Percentiles rank a stretch among this genome's conserved stretches.
Conservation (phyloP, 2,329 filamentous ascomycete genomes). For the Exophiala phaeomuriformis region DNA sequence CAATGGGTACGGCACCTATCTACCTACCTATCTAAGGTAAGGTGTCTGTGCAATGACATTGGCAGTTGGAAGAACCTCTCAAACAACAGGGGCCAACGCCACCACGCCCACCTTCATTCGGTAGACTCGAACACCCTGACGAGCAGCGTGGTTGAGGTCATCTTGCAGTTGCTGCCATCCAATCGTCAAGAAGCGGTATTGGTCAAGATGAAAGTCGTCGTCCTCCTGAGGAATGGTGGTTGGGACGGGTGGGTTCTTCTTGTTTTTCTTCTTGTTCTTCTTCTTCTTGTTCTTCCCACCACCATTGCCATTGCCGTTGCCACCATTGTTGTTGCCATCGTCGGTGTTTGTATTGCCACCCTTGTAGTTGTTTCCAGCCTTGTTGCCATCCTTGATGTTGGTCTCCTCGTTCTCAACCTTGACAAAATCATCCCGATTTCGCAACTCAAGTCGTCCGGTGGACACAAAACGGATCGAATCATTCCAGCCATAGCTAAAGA, state of each 20-base stretch:
- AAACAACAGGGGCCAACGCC: not conserved
- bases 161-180: constrained; percentile 18
- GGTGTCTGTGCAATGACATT: too few relatives aligned
- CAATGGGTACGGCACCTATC: too few relatives aligned
- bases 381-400: not conserved
- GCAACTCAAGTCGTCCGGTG: constrained; percentile 5
- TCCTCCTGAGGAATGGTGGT: not conserved
- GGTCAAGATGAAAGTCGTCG: not conserved
- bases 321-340: not conserved
- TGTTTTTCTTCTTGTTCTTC: too few relatives aligned
- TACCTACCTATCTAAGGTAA: too few relatives aligned
- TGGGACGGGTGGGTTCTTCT: not conserved
- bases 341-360: not conserved
- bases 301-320: not conserved
- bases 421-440: not conserved
- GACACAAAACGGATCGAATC: constrained; percentile 15
- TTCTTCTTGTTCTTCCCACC: not conserved
- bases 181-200: constrained; percentile 4
- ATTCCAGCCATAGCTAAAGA: constrained; percentile 24
- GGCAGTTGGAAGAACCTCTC: too few relatives aligned
- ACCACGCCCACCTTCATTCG: constrained; percentile 21
- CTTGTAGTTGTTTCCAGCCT: not conserved
- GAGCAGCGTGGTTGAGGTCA: constrained; percentile 14
- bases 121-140: constrained; percentile 18
- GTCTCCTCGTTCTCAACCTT: not conserved